A percentile compares a stretch with the other conserved stretches of the same genome.
Evolutionary conservation across 768 basidiomycete genomes (phyloP).

Genomic region (Megacollybia marginata): DNA sequence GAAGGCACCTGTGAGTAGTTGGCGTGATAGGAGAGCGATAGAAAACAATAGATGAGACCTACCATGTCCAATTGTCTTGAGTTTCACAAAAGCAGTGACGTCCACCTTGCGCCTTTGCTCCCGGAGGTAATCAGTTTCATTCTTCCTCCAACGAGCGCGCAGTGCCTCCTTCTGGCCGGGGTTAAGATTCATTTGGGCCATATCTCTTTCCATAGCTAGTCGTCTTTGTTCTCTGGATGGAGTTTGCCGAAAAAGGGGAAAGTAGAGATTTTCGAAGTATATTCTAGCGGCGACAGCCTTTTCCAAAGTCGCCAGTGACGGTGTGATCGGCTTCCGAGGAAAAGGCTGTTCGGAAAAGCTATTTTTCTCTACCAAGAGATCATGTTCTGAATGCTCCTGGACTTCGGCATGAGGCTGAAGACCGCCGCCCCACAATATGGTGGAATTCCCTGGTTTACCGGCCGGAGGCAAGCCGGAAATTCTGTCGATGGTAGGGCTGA

Average conservation of each 20-base stretch:
- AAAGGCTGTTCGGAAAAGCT: slow-evolving; percentile 25
- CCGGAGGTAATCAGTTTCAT: slow-evolving; percentile 87
- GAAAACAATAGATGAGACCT: slow-evolving; percentile 15
- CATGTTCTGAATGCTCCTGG: slow-evolving; percentile 49
- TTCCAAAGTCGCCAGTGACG: slow-evolving; percentile 87
- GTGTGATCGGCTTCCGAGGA: slow-evolving; percentile 58
- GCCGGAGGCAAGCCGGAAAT: slow-evolving; percentile 40
- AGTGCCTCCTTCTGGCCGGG: slow-evolving; percentile 66
- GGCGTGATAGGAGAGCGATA: slow-evolving; percentile 6
- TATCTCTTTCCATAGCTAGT: slow-evolving; percentile 83
- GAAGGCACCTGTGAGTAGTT: slow-evolving; percentile 65
- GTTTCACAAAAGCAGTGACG: slow-evolving; percentile 76
- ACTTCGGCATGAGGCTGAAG: slow-evolving; percentile 62
- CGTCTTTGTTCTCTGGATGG: slow-evolving; percentile 82
- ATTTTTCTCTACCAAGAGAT: slow-evolving; percentile 18
- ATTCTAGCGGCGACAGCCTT: slow-evolving; percentile 89
- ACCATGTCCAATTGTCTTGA: slow-evolving; percentile 96
- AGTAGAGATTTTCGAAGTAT: slow-evolving; percentile 91
- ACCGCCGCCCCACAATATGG: slow-evolving; percentile 51
- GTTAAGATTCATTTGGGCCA: slow-evolving; percentile 63
- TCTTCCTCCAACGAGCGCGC: slow-evolving; percentile 71
- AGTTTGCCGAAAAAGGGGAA: slow-evolving; percentile 76
- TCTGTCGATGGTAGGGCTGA: slow-evolving; percentile 32
- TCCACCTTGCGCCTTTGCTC: slow-evolving; percentile 79
- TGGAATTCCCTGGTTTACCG: slow-evolving; percentile 52